Conservation (phyloP, 2,329 filamentous ascomycete genomes). For the Juglanconis oblonga region DNA sequence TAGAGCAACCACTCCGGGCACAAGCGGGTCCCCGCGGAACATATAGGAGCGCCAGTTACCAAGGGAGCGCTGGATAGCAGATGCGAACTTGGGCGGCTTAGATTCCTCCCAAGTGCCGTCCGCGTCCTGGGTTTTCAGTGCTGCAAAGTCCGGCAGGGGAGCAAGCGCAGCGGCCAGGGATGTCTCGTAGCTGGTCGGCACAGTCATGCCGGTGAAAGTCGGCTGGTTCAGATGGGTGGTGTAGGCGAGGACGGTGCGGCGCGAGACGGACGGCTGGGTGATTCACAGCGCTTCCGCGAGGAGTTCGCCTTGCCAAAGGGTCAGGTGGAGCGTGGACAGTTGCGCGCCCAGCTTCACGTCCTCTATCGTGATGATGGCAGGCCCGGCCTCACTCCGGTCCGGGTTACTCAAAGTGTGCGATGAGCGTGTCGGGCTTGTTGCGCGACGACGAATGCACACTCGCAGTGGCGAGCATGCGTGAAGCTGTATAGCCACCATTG, state of each 20-base stretch:
- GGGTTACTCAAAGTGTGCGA: slow-evolving; percentile 40
- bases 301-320: slow-evolving; percentile 37
- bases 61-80: slow-evolving; percentile 21
- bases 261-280: slow-evolving; percentile 26
- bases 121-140: background rate
- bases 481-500: slow-evolving; percentile 45
- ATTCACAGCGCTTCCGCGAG: slow-evolving; percentile 33
- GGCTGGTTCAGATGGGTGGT: slow-evolving; percentile 35
- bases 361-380: slow-evolving; percentile 35
- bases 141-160: background rate
- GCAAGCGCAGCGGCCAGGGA: background rate
- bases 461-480: slow-evolving; percentile 36
- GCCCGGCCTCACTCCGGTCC: slow-evolving; percentile 35
- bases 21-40: slow-evolving; percentile 19
- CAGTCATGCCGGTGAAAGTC: slow-evolving; percentile 24
- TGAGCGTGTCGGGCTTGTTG: slow-evolving; percentile 36
- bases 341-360: slow-evolving; percentile 40
- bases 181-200: slow-evolving; percentile 11
- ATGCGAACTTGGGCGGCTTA: background rate
- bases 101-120: slow-evolving; percentile 4
- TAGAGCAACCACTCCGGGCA: slow-evolving; percentile 50
- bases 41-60: slow-evolving; percentile 31
- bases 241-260: slow-evolving; percentile 34
- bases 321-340: slow-evolving; percentile 40
- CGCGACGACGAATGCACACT: slow-evolving; percentile 30